phyloP scores from a whole-genome alignment of 2,329 filamentous ascomycete species.

The Epichloe sp. region DNA sequence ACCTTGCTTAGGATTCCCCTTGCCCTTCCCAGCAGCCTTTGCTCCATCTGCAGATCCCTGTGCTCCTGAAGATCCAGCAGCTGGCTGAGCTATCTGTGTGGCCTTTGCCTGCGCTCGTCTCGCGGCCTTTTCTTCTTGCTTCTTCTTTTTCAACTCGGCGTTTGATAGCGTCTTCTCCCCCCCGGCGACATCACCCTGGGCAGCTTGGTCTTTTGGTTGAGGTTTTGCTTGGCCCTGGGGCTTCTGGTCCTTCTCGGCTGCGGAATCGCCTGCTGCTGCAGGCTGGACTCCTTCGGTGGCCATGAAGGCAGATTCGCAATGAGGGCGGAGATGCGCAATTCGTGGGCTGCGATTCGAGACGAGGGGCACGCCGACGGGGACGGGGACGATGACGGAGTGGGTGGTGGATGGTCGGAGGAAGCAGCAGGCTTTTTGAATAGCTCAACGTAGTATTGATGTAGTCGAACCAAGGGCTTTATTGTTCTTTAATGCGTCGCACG shows the following conservation, averaged over 20 bases:
- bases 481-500: not conserved
- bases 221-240: slow-evolving; percentile 8
- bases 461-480: not conserved
- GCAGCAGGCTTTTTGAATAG: not conserved
- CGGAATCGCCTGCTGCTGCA: slow-evolving; percentile 14
- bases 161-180: slow-evolving; percentile 46
- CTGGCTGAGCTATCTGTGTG: slow-evolving; percentile 30
- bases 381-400: not conserved
- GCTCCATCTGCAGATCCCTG: slow-evolving; percentile 24
- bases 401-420: not conserved
- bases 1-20: slow-evolving; percentile 35
- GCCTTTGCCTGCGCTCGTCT: slow-evolving; percentile 61
- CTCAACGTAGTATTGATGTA: not conserved
- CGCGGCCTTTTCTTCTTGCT: slow-evolving; percentile 84
- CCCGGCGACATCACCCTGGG: slow-evolving; percentile 9
- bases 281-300: slow-evolving; percentile 19
- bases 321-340: not conserved
- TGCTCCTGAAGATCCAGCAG: not conserved
- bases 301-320: slow-evolving; percentile 12
- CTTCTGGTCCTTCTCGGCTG: slow-evolving; percentile 15
- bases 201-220: slow-evolving; percentile 12
- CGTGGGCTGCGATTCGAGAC: not conserved
- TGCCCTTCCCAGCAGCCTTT: slow-evolving; percentile 27
- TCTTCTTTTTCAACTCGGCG: slow-evolving; percentile 76
- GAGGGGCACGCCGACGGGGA: not conserved